Percentiles rank a stretch among this genome's conserved stretches.
These are phyloP conservation scores for Macaranga tanarius DNA, from an alignment of 441 rosid genomes.

Conservation along the genomic window DNA sequence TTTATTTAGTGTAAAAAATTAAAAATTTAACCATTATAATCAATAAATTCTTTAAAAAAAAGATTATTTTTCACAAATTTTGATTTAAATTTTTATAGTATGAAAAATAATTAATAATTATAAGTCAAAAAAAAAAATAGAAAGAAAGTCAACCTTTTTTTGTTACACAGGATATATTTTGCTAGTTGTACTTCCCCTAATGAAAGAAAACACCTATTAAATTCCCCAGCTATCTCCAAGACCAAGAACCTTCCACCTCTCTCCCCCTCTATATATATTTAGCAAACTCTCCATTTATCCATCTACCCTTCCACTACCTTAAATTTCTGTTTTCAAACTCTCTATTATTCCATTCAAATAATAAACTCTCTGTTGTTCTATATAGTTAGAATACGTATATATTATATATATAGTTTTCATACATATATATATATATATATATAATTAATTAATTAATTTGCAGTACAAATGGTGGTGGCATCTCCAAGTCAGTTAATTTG, in stretches of 20 bases:
- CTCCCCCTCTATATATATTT: not conserved
- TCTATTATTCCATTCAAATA: too few species aligned
- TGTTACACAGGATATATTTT: slow-evolving; percentile 15
- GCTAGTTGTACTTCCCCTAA: slow-evolving; percentile 30
- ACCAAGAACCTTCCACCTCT: not conserved
- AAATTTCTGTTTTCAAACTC: too few species aligned
- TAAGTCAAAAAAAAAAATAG: not conserved
- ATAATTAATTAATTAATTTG: too few species aligned
- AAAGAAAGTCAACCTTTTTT: slow-evolving; percentile 28
- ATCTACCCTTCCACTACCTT: not conserved
- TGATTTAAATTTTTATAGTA: too few species aligned
- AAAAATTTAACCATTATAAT: not conserved
- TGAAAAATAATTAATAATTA: not conserved
- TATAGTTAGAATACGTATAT: too few species aligned
- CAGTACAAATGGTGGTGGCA: slow-evolving; percentile 53
- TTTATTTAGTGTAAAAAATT: not conserved
- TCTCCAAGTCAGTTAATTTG: slow-evolving; percentile 33
- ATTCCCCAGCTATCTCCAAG: not conserved
- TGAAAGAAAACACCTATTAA: not conserved
- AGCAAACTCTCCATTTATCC: not conserved
- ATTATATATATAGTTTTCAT: too few species aligned
- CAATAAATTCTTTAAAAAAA: too few species aligned
- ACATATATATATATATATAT: too few species aligned
- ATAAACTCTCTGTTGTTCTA: too few species aligned
- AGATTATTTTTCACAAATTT: too few species aligned